Percentiles rank a stretch among this genome's conserved stretches.
Conservation (phyloP, 2,329 filamentous ascomycete species). For the Pseudogymnoascus sp. region DNA sequence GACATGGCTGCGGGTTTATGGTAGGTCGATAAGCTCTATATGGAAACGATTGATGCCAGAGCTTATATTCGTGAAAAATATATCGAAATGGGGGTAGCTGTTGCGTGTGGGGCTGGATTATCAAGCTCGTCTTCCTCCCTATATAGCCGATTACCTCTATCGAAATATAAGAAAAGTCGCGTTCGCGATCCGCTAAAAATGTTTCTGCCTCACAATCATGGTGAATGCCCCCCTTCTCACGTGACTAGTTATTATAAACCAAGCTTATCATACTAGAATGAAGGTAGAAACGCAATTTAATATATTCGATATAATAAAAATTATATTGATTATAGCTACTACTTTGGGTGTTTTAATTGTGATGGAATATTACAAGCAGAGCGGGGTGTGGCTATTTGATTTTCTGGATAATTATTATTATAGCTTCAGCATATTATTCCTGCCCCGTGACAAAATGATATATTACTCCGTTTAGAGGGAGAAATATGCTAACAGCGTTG, state of each 20-base stretch:
- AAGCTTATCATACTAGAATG: neutral
- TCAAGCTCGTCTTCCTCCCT: slow-evolving; percentile 6
- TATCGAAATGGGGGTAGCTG: slow-evolving; percentile 3
- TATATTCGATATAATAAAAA: neutral
- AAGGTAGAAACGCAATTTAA: neutral
- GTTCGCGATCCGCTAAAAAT: slow-evolving; percentile 11
- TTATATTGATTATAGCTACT: neutral
- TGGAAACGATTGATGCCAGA: neutral
- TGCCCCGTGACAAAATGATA: too few relatives aligned
- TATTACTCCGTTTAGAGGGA: neutral
- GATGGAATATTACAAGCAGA: neutral
- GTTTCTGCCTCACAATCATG: slow-evolving; percentile 11
- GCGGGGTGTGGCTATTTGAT: neutral
- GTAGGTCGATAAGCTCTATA: slow-evolving; percentile 1
- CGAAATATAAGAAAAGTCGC: slow-evolving; percentile 11
- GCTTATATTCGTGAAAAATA: slow-evolving; percentile 8
- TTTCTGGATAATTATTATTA: neutral
- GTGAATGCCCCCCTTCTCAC: neutral
- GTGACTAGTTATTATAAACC: neutral
- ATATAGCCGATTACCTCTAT: slow-evolving; percentile 9
- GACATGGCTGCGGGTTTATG: slow-evolving; percentile 54
- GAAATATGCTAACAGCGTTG: too few relatives aligned
- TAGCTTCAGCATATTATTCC: neutral
- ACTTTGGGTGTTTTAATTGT: neutral
- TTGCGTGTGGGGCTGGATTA: slow-evolving; percentile 7